These are phyloP conservation scores for Mucuna pruriens DNA, from an alignment of 306 rosid species.

Conservation along the genomic window DNA sequence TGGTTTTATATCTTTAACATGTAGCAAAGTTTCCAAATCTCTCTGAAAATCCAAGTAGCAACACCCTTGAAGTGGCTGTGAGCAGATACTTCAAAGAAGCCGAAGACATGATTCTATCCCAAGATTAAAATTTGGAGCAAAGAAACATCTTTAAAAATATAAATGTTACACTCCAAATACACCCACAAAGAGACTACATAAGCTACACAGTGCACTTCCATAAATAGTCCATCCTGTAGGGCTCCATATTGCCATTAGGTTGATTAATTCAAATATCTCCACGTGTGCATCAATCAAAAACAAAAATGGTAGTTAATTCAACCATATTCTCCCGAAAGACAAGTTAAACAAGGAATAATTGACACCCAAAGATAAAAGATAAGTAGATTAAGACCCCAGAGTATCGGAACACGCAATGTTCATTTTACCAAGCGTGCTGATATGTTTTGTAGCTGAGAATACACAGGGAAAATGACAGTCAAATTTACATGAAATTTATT, in stretches of 20 bases:
- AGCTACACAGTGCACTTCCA: neutral
- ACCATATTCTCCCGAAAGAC: neutral
- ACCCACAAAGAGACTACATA: neutral
- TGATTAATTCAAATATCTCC: neutral
- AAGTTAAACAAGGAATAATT: neutral
- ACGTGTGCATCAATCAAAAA: neutral
- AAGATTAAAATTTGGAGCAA: neutral
- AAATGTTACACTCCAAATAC: neutral
- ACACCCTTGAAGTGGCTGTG: neutral
- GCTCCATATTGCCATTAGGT: neutral
- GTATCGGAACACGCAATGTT: neutral
- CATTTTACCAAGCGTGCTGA: neutral
- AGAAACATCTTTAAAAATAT: neutral
- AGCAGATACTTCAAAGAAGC: neutral
- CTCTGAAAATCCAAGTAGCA: neutral
- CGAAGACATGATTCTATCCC: neutral
- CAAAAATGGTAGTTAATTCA: neutral
- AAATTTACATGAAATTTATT: neutral
- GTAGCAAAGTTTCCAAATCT: neutral
- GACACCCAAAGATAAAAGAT: neutral
- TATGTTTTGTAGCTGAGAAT: constrained; percentile 24
- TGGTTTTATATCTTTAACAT: neutral
- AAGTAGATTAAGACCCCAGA: neutral
- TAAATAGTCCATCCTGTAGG: neutral
- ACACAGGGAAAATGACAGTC: constrained; percentile 1